phyloP scores from a whole-genome alignment of 2,329 filamentous ascomycete species.

The Chalaropsis thielavioides region DNA sequence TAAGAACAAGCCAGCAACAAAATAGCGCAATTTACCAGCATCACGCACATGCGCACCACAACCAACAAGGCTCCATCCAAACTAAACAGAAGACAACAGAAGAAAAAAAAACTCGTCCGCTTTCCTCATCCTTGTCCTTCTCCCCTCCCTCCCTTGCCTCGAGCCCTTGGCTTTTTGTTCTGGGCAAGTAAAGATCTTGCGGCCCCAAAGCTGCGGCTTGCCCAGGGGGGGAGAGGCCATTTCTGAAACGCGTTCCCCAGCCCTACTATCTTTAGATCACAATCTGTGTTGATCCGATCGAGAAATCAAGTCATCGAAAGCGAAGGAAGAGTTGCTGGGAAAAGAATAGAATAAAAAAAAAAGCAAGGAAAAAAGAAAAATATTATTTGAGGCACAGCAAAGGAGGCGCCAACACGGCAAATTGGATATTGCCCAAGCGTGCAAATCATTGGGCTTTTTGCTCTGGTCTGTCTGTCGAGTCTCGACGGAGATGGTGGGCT shows the following conservation, averaged over 20 bases:
- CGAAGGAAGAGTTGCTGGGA: neutral
- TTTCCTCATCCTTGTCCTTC: neutral
- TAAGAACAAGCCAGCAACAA: neutral
- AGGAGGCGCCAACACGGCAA: neutral
- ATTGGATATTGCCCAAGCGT: neutral
- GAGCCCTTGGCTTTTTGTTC: neutral
- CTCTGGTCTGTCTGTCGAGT: neutral
- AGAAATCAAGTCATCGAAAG: neutral
- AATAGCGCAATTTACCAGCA: neutral
- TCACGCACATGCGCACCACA: neutral
- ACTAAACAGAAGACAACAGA: neutral
- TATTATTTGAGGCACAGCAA: neutral
- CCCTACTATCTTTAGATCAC: conserved; percentile 3
- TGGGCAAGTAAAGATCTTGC: neutral
- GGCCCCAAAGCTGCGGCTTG: neutral
- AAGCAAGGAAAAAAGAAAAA: neutral
- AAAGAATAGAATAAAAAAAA: neutral
- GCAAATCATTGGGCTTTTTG: conserved; percentile 4
- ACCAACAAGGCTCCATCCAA: neutral
- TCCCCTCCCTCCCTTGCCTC: neutral
- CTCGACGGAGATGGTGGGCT: neutral
- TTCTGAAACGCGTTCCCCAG: conserved; percentile 1
- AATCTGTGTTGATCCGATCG: conserved; percentile 3
- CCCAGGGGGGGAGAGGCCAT: neutral
- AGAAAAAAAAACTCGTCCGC: neutral